Evolutionary conservation across 495 filamentous ascomycete genomes (phyloP), one percentile per base, ranked within the genome.

Genomic region (Talaromyces stipitatus): DNA sequence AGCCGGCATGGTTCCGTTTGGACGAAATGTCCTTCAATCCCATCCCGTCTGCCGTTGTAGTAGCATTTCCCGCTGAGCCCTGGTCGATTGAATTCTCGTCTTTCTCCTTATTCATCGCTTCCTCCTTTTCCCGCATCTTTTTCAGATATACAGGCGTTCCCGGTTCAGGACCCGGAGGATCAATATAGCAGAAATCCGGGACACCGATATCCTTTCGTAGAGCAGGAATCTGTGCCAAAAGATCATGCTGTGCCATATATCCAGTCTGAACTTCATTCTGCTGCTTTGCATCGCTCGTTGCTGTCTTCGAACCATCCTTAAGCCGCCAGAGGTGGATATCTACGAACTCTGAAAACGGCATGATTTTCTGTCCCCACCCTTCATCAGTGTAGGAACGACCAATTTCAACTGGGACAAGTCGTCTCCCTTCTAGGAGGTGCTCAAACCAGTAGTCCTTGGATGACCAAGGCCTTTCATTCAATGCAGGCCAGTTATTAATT

Each of bases 191-290:
- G 65, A 85, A 91, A 65, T 97, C 91, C 0, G 94, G 94, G 9
- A 90, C 75, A 16, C 67, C 63, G 43, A 99, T 88, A 62, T 97
- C 94, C 45, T 80, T 72, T 2, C 87, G 78, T 16, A 98, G 74
- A 6, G 78, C 66, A 0, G 95, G 90, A 14, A 98, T 86, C 63
- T 98, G 94, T 0, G 80, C 60, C 58, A 98, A 83, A 23, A 98
- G 78, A 57, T 88, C 85, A 69, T 97, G 90, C 64, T 99, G 94
- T 14, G 94, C 94, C 41, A 99, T 78, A 62, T 99, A 99, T 4
- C 79, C 89, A n/a, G 69, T 69, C 43, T 70, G 65, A 3, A 41
- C 55, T 1, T 58, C 61, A 27, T 68, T 30, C 3, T 27, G 18
- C 14, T 54, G 8, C 2, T 33, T 33, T 20, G 60, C 47, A 18